Percentiles rank a stretch among this genome's conserved stretches.
These are phyloP conservation scores for Eutrema japonicum DNA, from an alignment of 345 rosid species.

Conservation along the genomic window DNA sequence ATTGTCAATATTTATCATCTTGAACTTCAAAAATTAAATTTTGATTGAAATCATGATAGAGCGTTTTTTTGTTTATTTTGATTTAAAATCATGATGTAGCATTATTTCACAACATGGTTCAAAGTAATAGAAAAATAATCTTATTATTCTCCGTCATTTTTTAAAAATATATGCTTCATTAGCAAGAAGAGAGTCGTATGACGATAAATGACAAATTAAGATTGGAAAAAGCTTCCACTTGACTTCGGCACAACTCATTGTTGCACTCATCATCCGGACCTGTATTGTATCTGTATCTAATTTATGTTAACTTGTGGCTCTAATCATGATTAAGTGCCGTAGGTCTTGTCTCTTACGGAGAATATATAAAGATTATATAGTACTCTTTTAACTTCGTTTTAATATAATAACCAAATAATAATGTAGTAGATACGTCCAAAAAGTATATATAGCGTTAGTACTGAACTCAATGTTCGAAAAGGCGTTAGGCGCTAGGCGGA, in stretches of 20 bases:
- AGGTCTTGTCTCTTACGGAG: conserved; percentile 34
- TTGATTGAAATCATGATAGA: not conserved
- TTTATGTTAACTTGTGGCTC: conserved; percentile 29
- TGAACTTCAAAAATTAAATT: not conserved
- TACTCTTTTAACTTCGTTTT: conserved; percentile 9
- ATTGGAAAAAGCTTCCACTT: conserved; percentile 27
- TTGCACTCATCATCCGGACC: conserved; percentile 34
- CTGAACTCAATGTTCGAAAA: too few species aligned
- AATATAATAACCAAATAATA: not conserved
- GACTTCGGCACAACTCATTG: conserved; percentile 38
- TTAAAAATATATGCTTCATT: not conserved
- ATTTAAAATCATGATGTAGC: not conserved
- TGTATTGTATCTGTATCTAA: conserved; percentile 35
- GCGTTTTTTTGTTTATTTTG: not conserved
- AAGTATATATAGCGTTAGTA: conserved; percentile 19
- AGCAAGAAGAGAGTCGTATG: conserved; percentile 1
- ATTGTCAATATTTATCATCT: not conserved
- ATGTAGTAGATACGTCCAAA: conserved; percentile 29
- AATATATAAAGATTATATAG: not conserved
- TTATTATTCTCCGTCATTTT: not conserved
- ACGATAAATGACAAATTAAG: conserved; percentile 18
- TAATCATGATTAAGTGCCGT: conserved; percentile 36
- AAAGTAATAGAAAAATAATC: not conserved
- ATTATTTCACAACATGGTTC: conserved; percentile 1
- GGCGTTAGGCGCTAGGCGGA: too few species aligned